Base-by-base conservation (phyloP, 257 asterid species). In the Scutellaria baicalensis region DNA sequence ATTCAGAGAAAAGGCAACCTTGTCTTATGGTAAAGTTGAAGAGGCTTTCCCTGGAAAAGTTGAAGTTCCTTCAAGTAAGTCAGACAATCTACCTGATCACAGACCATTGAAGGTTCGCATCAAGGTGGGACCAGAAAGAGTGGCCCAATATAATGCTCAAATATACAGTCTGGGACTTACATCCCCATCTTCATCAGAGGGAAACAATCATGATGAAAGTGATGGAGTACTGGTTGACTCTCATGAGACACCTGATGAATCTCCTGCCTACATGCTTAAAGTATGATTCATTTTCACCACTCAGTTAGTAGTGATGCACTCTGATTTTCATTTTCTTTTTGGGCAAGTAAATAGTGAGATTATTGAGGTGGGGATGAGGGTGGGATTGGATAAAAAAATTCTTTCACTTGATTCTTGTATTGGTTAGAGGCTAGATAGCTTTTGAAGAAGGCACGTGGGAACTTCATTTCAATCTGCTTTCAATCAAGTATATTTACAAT, bases 101-200 rank as follows among this genome's bases (percentile, higher is more conserved):
- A 84, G 82, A 73, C 47, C 77, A 60, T 72, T 93, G 69, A 93
- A 80, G 84, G 77, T 93, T 68, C 92, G 96, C 57, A 82, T 93
- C 68, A 93, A 84, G 84, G 83, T 91, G 57, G 89, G 91, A 68
- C 82, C 93, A 17, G 92, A 85, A 55, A 80, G 75, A 80, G 72
- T 71, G 58, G 82, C 83, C 63, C 84, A 77, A n/a, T 82, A 80
- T 67, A 89, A 85, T 82, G 92, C 88, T 72, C 93, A 84, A 69
- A 80, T 90, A 69, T 79, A 77, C 76, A 84, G 79, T 78, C 89
- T 93, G 69, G 99, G 99, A 67, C 91, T 94, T 76, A 82, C 81
- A 6, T 86, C 97, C 57, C 96, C 96, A 49, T 90, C 94, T 78
- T 87, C 96, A 35, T 93, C 97, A 0, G 77, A 68, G 77, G 97